These are phyloP conservation scores for Tubosaeta sp. DNA, from an alignment of 768 basidiomycete genomes.

Conservation along the genomic window DNA sequence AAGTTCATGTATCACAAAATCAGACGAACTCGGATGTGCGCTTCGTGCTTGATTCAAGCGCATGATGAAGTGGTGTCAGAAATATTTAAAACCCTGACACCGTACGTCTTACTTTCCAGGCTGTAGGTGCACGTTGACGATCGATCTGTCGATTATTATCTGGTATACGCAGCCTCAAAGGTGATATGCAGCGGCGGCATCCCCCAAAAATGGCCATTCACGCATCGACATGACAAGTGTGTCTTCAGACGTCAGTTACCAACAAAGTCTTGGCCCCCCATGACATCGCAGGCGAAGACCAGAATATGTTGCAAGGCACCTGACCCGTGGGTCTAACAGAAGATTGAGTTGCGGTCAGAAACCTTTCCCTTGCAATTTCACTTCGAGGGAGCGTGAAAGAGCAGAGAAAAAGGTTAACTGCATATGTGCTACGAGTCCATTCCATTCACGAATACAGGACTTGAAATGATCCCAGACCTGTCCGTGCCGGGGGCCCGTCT, in stretches of 20 bases:
- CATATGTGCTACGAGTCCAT: constrained; percentile 52
- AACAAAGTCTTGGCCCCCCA: too few species aligned
- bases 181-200: too few species aligned
- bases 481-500: constrained; percentile 49
- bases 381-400: background rate
- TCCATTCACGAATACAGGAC: constrained; percentile 50
- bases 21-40: constrained; percentile 20
- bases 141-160: too few species aligned
- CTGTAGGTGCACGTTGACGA: too few species aligned
- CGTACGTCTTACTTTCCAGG: too few species aligned
- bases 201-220: too few species aligned
- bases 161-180: too few species aligned
- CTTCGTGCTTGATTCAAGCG: constrained; percentile 35
- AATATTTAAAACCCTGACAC: too few species aligned
- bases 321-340: constrained; percentile 3
- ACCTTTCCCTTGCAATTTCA: background rate
- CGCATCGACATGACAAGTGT: too few species aligned
- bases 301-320: background rate
- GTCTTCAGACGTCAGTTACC: too few species aligned
- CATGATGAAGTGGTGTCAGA: too few species aligned
- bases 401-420: constrained; percentile 2
- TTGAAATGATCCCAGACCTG: constrained; percentile 45
- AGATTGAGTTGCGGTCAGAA: constrained; percentile 5
- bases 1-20: constrained; percentile 4
- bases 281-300: too few species aligned